Conservation (phyloP, 176 grass and related monocot genomes). For the Oryza meridionalis region DNA sequence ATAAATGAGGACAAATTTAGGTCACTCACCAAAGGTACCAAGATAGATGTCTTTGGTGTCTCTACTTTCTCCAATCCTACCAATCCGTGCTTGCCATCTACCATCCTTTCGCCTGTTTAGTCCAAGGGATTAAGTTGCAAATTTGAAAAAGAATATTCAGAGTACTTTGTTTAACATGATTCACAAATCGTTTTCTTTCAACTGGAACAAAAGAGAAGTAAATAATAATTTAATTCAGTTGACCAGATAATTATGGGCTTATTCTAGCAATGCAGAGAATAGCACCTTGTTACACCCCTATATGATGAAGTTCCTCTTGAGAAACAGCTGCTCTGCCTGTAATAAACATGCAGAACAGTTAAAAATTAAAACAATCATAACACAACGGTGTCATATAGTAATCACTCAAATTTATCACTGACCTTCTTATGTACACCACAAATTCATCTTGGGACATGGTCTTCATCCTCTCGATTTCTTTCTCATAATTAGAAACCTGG, state of each 20-base stretch:
- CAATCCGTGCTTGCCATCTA: slow-evolving; percentile 97
- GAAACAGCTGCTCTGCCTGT: slow-evolving; percentile 96
- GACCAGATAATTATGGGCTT: neutral
- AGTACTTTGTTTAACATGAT: slow-evolving; percentile 7
- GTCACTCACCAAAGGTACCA: slow-evolving; percentile 82
- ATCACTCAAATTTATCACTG: slow-evolving; percentile 18
- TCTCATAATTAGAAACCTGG: slow-evolving; percentile 80
- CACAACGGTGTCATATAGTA: neutral
- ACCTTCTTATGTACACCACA: slow-evolving; percentile 95
- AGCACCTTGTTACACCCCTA: slow-evolving; percentile 90
- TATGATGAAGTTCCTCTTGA: slow-evolving; percentile 93
- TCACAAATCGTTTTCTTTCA: neutral
- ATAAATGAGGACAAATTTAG: slow-evolving; percentile 10
- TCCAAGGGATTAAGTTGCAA: slow-evolving; percentile 39
- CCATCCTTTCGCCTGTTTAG: slow-evolving; percentile 80
- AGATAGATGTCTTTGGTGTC: slow-evolving; percentile 98
- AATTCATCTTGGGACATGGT: slow-evolving; percentile 90
- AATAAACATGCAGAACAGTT: slow-evolving; percentile 28
- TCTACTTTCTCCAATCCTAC: slow-evolving; percentile 85
- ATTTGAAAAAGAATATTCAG: slow-evolving; percentile 17
- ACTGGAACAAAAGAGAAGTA: neutral
- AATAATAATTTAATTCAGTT: neutral
- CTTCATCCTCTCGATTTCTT: slow-evolving; percentile 86
- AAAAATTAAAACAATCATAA: slow-evolving; percentile 18
- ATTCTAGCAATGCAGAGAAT: slow-evolving; percentile 33